Evolutionary conservation across 805 yeast genomes (phyloP).

Genomic region (Starmerella gropengiesseri): DNA sequence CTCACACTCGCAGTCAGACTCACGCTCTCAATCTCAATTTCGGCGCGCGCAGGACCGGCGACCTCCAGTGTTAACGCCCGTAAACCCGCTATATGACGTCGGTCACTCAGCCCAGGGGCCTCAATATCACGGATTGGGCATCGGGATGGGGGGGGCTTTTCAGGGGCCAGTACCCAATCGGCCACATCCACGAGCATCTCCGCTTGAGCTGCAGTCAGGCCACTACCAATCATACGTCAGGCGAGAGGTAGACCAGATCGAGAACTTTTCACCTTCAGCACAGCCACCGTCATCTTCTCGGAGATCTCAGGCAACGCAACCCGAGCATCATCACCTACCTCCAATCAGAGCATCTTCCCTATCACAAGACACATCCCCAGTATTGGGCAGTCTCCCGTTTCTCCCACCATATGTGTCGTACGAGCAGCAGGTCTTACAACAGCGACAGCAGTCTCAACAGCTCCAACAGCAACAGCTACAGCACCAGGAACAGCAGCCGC

Average conservation of each 20-base stretch:
- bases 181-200: no score
- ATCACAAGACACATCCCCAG: background rate
- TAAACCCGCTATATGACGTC: conserved; percentile 2
- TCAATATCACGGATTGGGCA: conserved; percentile 2
- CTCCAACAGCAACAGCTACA: conserved; percentile 4
- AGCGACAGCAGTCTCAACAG: conserved; percentile 2
- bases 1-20: no score
- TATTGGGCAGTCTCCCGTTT: background rate
- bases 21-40: no score
- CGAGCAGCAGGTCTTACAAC: conserved; percentile 1
- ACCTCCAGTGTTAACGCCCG: background rate
- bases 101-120: background rate
- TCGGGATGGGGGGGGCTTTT: background rate
- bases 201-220: no score
- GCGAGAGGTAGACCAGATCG: no score
- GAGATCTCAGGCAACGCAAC: no score
- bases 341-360: no score
- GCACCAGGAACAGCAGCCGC: background rate
- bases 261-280: no score
- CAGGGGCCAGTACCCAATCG: background rate
- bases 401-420: conserved; percentile 6
- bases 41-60: background rate
- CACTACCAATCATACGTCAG: no score
- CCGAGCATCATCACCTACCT: no score
- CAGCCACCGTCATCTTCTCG: no score